Conservation (phyloP, 306 rosid species). For the Acacia acuminata region DNA sequence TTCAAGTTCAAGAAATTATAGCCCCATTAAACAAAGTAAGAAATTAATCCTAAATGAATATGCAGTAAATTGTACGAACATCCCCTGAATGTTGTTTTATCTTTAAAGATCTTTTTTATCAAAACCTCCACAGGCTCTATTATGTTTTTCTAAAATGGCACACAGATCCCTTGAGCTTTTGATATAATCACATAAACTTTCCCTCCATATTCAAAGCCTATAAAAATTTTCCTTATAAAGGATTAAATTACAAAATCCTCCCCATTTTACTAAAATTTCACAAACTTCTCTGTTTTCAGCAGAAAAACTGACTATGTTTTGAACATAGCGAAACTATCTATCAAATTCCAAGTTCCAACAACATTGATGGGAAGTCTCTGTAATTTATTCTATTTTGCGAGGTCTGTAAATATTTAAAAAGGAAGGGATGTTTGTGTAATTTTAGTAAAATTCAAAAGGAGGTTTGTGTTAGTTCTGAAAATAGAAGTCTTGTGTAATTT, state of each 20-base stretch:
- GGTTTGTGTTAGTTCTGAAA: background rate
- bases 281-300: background rate
- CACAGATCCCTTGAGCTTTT: background rate
- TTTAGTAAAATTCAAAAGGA: background rate
- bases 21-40: too few relatives aligned
- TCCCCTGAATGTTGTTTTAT: background rate
- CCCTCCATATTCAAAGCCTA: background rate
- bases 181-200: background rate
- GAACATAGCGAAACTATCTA: too few relatives aligned
- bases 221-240: background rate
- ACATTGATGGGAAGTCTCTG: background rate
- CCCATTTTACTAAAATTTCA: background rate
- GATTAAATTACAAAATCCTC: background rate
- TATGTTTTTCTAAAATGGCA: background rate
- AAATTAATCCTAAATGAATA: too few relatives aligned
- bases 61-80: background rate
- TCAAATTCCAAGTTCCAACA: background rate
- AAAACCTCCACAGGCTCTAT: background rate
- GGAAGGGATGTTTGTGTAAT: background rate
- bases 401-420: background rate
- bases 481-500: background rate
- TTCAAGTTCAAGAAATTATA: background rate
- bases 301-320: background rate
- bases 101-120: background rate
- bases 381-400: background rate